phyloP scores from a whole-genome alignment of 371 early-diverging fungal species.

The Fennellomyces sp. region DNA sequence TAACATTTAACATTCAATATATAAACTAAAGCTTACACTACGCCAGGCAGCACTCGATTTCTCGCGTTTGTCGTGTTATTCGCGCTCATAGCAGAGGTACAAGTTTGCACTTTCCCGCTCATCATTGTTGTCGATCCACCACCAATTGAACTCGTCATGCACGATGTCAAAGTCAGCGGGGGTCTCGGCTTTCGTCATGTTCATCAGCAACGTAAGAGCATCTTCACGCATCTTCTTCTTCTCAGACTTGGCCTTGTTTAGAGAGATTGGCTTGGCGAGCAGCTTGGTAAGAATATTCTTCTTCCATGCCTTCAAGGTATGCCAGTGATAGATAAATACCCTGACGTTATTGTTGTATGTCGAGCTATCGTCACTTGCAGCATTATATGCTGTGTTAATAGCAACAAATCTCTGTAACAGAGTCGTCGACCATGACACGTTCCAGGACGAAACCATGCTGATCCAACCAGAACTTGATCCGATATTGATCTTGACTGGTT shows the following conservation, averaged over 20 bases:
- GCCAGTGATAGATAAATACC: constrained; percentile 6
- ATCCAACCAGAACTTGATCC: neutral
- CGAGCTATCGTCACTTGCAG: neutral
- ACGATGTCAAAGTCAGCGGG: neutral
- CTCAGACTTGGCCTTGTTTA: neutral
- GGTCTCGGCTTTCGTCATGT: constrained; percentile 1
- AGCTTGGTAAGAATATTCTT: too few relatives aligned
- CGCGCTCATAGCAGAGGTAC: neutral
- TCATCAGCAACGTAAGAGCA: neutral
- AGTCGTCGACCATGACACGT: constrained; percentile 8
- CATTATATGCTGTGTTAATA: neutral
- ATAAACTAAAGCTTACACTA: neutral
- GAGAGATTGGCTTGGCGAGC: neutral
- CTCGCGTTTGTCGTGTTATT: neutral
- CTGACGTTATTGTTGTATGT: neutral
- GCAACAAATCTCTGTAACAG: constrained; percentile 7
- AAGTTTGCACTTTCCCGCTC: neutral
- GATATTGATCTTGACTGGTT: too few relatives aligned
- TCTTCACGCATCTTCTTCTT: neutral
- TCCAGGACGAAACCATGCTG: neutral
- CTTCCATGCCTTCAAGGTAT: constrained; percentile 4
- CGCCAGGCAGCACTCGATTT: neutral
- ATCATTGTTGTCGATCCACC: neutral
- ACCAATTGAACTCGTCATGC: neutral
- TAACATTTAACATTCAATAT: neutral